Evolutionary conservation across 2,329 filamentous ascomycete species (phyloP), one percentile per base, ranked within the genome.

Genomic region (Sordariomycetes sp.): DNA sequence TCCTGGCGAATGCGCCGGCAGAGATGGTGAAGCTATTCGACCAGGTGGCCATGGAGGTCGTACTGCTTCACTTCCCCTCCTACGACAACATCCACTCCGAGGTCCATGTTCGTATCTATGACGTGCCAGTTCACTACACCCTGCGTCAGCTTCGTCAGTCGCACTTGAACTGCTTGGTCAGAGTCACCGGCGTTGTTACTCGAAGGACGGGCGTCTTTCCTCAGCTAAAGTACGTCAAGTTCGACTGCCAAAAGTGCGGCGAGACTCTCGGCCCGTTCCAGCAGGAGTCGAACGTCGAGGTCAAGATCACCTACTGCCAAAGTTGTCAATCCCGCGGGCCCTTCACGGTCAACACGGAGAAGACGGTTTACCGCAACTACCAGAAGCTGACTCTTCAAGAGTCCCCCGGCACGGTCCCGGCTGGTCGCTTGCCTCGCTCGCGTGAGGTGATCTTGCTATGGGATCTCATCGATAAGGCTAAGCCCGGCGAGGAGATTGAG

Each of bases 301-400:
- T 98, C 53, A 94, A 90, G 62, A 86, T 98, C 47, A 86, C 84
- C 1, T 98, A 85, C 66, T 98, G 92, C 55, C 90, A 95, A 54
- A 92, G 85, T 55, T 98, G 92, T 61, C 90, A 96, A 61, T 93
- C 86, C 25, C 80, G 86, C 26, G 92, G 92, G 0, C 93, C 92
- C 0, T 98, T 98, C 53, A 94, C 82, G 0, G 68, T 98, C 44
- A 96, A 96, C 63, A 92, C 87, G 4, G 92, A 96, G 56, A 93
- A 94, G 68, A 98, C 92, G 0, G 84, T 98, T 12, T 98, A 98
- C 63, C 83, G 92, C 42, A 98, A 98, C 59, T 98, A 95, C 61
- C 92, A 98, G 58, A 98, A 95, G 55, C 69, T 98, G 47, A 98
- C 92, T 0, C 72, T 98, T 10, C 92, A 98, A 53, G 92, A 98